Evolutionary conservation across 129 eudicot species (phyloP).

Genomic region (Glebionis coronaria): DNA sequence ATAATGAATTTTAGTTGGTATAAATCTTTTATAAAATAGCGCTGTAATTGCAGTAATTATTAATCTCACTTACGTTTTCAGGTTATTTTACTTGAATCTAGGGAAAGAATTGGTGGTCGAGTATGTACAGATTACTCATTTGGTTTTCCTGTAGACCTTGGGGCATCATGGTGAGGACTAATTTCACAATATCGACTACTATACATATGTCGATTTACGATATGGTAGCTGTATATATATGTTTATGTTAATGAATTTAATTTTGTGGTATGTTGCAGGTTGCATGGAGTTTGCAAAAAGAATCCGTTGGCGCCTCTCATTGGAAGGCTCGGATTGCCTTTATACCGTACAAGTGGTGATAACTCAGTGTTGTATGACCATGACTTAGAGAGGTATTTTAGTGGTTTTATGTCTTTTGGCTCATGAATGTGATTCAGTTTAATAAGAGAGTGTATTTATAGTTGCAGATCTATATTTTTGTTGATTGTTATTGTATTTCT

Average conservation of each 20-base stretch:
- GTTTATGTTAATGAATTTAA: not conserved
- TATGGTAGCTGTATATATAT: not conserved
- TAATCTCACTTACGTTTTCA: slow-evolving; percentile 21
- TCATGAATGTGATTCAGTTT: not conserved
- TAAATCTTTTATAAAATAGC: not conserved
- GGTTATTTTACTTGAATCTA: slow-evolving; percentile 86
- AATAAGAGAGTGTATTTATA: not conserved
- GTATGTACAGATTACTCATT: slow-evolving; percentile 87
- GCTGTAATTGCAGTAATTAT: not conserved
- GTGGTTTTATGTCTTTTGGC: not conserved
- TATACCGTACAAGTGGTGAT: slow-evolving; percentile 97
- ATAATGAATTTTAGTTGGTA: not conserved
- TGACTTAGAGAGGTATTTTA: slow-evolving; percentile 78
- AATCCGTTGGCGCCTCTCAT: slow-evolving; percentile 96
- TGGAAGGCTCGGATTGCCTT: slow-evolving; percentile 81
- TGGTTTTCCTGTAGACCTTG: slow-evolving; percentile 93
- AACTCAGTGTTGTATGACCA: slow-evolving; percentile 97
- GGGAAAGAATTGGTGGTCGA: slow-evolving; percentile 95
- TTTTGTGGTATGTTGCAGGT: slow-evolving; percentile 42
- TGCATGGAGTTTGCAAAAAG: slow-evolving; percentile 96
- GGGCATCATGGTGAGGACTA: slow-evolving; percentile 85
- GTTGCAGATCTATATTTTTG: not conserved
- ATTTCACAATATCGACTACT: not conserved
- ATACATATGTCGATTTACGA: not conserved
- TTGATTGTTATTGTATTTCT: slow-evolving; percentile 15